These are phyloP conservation scores for Didymella exigua DNA, from an alignment of 2,329 filamentous ascomycete species.

Conservation along the genomic window DNA sequence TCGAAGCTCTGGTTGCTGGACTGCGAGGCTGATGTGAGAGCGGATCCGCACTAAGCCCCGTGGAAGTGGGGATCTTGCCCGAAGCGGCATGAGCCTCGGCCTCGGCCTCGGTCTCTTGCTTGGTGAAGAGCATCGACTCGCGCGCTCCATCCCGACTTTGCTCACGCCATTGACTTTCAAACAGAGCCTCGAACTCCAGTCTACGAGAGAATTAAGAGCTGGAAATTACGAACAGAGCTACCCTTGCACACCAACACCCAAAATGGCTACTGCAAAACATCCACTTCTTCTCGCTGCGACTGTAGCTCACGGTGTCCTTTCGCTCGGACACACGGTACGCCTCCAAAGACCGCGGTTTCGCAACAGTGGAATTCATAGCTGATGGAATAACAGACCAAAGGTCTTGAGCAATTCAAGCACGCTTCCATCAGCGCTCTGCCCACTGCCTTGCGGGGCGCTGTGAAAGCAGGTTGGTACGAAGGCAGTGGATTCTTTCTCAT, in stretches of 20 bases:
- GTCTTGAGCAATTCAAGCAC: slow-evolving; percentile 44
- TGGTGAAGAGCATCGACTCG: slow-evolving; percentile 7
- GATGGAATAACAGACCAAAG: slow-evolving; percentile 31
- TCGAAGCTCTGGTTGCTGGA: background rate
- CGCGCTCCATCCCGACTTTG: background rate
- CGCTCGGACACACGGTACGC: slow-evolving; percentile 42
- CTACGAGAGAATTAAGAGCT: too few relatives aligned
- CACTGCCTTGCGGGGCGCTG: slow-evolving; percentile 32
- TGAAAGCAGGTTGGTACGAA: slow-evolving; percentile 47
- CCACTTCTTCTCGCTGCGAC: slow-evolving; percentile 39
- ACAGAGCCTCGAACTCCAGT: too few relatives aligned
- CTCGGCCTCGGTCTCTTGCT: too few relatives aligned
- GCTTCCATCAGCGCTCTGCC: slow-evolving; percentile 40
- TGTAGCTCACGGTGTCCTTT: slow-evolving; percentile 38
- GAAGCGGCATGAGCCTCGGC: slow-evolving; percentile 9
- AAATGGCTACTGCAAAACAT: slow-evolving; percentile 17
- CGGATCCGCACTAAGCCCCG: background rate
- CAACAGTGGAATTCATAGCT: background rate
- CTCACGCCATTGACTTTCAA: background rate
- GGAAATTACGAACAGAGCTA: too few relatives aligned
- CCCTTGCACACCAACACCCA: background rate
- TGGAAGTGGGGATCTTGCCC: slow-evolving; percentile 2
- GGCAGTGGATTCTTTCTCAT: slow-evolving; percentile 46
- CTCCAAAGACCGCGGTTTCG: background rate
- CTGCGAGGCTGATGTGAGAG: background rate